Base-by-base conservation (phyloP, 2,329 filamentous ascomycete species). In the Penicillium sp. region DNA sequence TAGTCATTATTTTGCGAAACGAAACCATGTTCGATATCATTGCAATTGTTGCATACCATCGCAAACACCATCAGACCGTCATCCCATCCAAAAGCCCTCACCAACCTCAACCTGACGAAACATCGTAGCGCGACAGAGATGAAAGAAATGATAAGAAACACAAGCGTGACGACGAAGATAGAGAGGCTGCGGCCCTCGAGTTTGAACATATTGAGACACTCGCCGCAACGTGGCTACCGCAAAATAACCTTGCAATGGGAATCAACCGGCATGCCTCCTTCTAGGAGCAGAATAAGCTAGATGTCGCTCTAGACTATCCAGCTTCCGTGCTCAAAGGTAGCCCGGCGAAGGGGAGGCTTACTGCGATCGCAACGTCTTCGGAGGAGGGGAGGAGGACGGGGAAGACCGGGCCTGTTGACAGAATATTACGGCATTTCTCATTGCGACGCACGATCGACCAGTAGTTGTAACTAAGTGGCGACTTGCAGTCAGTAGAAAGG, bases 71-170 rank as follows among this genome's bases (percentile, higher is more conserved):
- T 77, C 21, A 77, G 57, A 9, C 64, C 64, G 69, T 78, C 76
- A 73, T 78, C 76, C 70, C 73, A 75, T 21, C 76, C 76, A 65
- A 78, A 78, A 30, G 72, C 72, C 59, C 70, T 73, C 50, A 76
- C 72, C 15, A 78, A 50, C 41, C 61, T 69, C 35, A 76, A 41
- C 15, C 76, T 71, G 44, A 76, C 75, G 64, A 77, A 78, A 58
- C 74, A 75, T 73, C 75, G 71, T 49, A 77, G 63, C 49, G 70
- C 70, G 9, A 77, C 74, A 2, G 73, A 61, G 53, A 75, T 65
- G 41, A 75, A 73, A 1, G 75, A 75, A 31, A 77, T 61, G 3
- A 69, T 66, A 38, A 75, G 63, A 47, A 76, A 76, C 7, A 75
- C 44, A 17, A 73, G 63, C 4, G 75, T 74, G 31, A 76, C 66